Evolutionary conservation across 768 basidiomycete species (phyloP).

Genomic region (Hortiboletus campestris): DNA sequence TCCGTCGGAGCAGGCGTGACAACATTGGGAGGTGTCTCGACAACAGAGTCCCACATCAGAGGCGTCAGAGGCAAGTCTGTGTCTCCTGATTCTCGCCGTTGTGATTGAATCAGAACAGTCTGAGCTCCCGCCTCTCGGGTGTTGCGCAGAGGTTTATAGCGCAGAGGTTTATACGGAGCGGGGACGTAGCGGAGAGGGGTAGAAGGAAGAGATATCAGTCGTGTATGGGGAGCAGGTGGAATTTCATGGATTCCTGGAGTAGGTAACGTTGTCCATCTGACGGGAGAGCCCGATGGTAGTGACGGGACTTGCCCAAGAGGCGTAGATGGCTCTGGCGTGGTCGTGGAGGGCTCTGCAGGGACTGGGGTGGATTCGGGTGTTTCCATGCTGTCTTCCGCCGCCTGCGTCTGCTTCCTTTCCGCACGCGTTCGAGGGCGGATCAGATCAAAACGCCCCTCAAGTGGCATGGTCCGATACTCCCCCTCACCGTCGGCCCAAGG

Average conservation of each 20-base stretch:
- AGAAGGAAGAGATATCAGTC: conserved; percentile 47
- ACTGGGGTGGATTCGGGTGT: conserved; percentile 17
- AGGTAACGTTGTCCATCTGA: conserved; percentile 50
- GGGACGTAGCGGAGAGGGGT: conserved; percentile 27
- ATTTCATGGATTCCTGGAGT: conserved; percentile 63
- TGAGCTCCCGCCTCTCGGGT: conserved; percentile 23
- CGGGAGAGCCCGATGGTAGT: conserved; percentile 34
- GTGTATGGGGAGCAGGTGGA: conserved; percentile 59
- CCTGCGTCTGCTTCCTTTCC: conserved; percentile 14
- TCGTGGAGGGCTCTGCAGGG: conserved; percentile 3
- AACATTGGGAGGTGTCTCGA: conserved; percentile 74
- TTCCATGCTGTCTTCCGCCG: conserved; percentile 2
- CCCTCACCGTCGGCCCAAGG: conserved; percentile 48
- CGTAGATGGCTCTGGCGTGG: conserved; percentile 32
- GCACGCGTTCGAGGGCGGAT: conserved; percentile 49
- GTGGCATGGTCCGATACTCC: conserved; percentile 75
- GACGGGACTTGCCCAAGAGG: conserved; percentile 34
- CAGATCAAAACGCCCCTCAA: conserved; percentile 86
- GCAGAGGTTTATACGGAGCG: conserved; percentile 15
- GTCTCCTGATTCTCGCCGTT: conserved; percentile 16
- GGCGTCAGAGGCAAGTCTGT: conserved; percentile 62
- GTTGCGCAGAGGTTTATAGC: conserved; percentile 8
- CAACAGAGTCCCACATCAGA: conserved; percentile 75
- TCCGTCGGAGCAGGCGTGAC: conserved; percentile 59
- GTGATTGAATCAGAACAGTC: conserved; percentile 19